Evolutionary conservation across 1,284 basidiomycete species (phyloP), one percentile per base, ranked within the genome.

Genomic region (Porogramme epimiltina): DNA sequence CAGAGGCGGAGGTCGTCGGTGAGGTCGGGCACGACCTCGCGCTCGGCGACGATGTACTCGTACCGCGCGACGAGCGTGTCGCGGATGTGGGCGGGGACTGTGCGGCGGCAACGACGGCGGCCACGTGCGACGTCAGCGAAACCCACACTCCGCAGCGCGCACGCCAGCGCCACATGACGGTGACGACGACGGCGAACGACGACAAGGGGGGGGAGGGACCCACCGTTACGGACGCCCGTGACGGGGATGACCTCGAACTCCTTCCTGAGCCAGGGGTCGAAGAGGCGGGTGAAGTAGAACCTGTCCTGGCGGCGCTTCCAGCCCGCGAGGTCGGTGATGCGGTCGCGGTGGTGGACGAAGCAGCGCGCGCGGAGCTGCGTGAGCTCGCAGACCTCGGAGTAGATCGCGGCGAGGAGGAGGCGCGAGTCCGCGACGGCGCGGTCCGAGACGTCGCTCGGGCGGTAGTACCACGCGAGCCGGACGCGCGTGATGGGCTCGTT

Each of bases 261-360:
- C 70, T 94, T 92, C 76, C 97, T 95, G 71, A 98, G 93, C 74
- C 98, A 98, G 41, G 95, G 93, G 73, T 99, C 96, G 70, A 95
- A 98, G 51, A 96, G 80, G 62, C 91, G 87, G 62, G 87, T 86
- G 76, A 94, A 98, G 78, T 95, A 97, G 76, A 98, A 98, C 62
- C 93, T 86, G 71, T 98, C 95, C 13, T 94, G 92, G 44, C 87
- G 84, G 71, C 91, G 92, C 76, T 95, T 97, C 94, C 94, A 98
- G n/a, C 89, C 89, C 63, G 89, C 82, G 47, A 98, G 76, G 73
- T 97, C 93, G 45, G 91, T 87, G 62, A 98, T 95, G 73, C 94
- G 91, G 78, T 97, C 93, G 66, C 92, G 84, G 72, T 98, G 95
- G 47, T 90, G 83, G 62, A 98, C 95, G 70, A 90, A 87, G 79